Evolutionary conservation across 176 grass and related monocot species (phyloP).

Genomic region (Panicum miliaceum): DNA sequence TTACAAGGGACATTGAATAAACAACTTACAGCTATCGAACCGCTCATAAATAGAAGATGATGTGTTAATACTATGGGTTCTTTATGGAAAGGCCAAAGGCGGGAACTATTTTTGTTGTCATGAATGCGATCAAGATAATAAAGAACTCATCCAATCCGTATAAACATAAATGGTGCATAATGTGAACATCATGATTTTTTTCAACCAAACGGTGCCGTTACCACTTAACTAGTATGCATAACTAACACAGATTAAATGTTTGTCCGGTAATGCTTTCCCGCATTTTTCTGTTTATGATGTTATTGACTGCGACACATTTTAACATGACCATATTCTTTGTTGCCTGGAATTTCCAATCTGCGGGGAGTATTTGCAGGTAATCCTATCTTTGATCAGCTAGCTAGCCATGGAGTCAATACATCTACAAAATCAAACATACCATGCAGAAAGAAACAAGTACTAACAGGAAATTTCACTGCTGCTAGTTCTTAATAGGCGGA

Average conservation of each 20-base stretch:
- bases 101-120: neutral
- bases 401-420: constrained; percentile 7
- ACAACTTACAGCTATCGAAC: no score
- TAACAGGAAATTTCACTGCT: neutral
- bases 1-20: no score
- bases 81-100: neutral
- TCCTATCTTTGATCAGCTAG: neutral
- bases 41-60: no score
- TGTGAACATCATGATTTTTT: neutral
- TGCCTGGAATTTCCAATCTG: constrained; percentile 6
- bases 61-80: neutral
- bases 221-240: neutral
- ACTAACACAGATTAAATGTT: constrained; percentile 12
- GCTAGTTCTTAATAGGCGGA: neutral
- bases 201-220: neutral
- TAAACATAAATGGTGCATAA: neutral
- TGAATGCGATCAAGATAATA: neutral
- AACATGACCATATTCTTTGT: neutral
- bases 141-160: neutral
- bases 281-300: neutral
- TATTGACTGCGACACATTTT: neutral
- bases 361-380: constrained; percentile 1
- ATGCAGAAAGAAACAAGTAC: neutral
- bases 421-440: neutral
- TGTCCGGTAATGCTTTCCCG: neutral